Evolutionary conservation across 148 eudicot genomes (phyloP), one percentile per base, ranked within the genome.

Genomic region (Cornus florida): DNA sequence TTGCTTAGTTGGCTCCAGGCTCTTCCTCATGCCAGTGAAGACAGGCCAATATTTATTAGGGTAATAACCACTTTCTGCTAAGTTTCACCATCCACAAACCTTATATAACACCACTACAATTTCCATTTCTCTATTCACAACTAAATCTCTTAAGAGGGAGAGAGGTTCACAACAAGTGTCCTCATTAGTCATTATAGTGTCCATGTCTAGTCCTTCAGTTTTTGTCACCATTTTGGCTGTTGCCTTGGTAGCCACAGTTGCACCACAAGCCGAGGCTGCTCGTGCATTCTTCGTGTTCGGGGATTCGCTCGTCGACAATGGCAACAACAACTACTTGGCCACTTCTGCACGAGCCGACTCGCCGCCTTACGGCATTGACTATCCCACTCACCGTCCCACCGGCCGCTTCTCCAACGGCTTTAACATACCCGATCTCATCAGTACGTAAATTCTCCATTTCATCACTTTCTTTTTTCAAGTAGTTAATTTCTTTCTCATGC

Each of bases 371-470:
- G 97, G 97, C 77, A 85, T 93, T 11, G 97, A 93, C 70, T 86
- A 82, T 31, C 95, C 97, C 4, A 86, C 85, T 7, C 89, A 81
- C 32, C 87, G 88, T 3, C 91, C 97, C 53, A 87, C 91, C 10
- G 97, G 97, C 56, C 92, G 97, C 32, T 93, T 93, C 81, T 93
- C 95, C 19, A 93, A 93, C 69, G 97, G 97, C 82, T 84, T 79
- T 22, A 89, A 91, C 78, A 82, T 93, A 35, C 82, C 91, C 0
- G 97, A 93, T 70, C 57, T 91, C 56, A 87, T 93, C 75, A 90
- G 97, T 93, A 28, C 28, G 28, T 28, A 85, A 72, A 84, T 70
- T 59, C 7, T 23, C 31, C 20, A 28, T 35, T 35, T 35, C 38
- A 35, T 35, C 38, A 35, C 38, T 28, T 28, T 28, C 28, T 28